Conservation (phyloP, 108 stramenopile species). For the Nitzschia palea region DNA sequence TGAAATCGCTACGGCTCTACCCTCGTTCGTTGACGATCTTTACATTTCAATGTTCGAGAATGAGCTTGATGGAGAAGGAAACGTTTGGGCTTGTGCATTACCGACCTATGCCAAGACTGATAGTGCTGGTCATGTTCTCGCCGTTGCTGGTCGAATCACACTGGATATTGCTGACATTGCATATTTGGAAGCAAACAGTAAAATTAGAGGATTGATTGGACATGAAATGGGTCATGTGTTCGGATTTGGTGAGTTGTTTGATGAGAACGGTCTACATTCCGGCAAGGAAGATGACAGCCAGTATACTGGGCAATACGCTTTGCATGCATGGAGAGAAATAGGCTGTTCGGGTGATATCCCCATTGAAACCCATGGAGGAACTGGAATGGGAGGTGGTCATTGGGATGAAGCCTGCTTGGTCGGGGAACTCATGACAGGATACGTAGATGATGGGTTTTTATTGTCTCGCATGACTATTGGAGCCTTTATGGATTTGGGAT, state of each 20-base stretch:
- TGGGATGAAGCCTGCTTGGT: background rate
- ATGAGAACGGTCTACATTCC: background rate
- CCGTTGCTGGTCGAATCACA: background rate
- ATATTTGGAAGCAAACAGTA: background rate
- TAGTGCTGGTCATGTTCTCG: background rate
- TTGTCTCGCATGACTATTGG: background rate
- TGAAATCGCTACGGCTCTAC: no score
- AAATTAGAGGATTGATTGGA: background rate
- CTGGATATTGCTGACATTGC: background rate
- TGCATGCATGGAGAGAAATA: background rate
- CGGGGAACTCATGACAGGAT: background rate
- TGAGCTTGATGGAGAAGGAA: no score
- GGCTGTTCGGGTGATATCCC: background rate
- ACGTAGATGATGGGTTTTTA: background rate
- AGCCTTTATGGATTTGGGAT: background rate
- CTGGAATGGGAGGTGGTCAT: background rate
- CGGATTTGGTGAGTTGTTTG: background rate
- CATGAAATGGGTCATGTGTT: conserved; percentile 1
- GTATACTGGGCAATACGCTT: background rate
- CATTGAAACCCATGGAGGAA: background rate
- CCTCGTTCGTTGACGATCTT: no score
- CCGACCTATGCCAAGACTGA: no score
- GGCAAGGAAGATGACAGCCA: background rate
- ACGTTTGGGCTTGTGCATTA: no score
- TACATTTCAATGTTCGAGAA: no score